A percentile compares a stretch with the other conserved stretches of the same genome.
phyloP scores from a whole-genome alignment of 2,329 filamentous ascomycete genomes.

The Fusarium anthophilum region DNA sequence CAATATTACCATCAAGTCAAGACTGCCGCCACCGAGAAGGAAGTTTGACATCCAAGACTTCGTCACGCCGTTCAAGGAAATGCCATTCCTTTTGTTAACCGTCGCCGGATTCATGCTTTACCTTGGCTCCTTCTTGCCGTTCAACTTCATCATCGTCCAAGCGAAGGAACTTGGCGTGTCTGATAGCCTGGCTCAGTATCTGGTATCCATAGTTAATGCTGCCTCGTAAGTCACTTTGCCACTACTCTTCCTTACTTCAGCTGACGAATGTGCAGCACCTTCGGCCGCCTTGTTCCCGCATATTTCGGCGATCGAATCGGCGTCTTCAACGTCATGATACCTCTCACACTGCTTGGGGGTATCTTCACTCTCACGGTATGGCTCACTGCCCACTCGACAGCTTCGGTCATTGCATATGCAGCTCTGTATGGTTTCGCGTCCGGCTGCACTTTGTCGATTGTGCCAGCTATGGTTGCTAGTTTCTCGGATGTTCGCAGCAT shows the following conservation, averaged over 20 bases:
- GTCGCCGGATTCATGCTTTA: constrained; percentile 46
- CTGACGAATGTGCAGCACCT: constrained; percentile 29
- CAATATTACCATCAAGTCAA: constrained; percentile 44
- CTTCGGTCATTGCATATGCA: constrained; percentile 44
- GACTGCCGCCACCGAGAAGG: constrained; percentile 27
- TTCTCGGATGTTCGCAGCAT: constrained; percentile 65
- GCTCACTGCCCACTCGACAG: constrained; percentile 44
- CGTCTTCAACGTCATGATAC: constrained; percentile 54
- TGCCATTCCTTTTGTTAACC: background rate
- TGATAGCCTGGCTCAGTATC: constrained; percentile 45
- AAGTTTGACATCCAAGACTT: background rate
- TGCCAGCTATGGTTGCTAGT: constrained; percentile 51
- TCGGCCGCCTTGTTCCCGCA: constrained; percentile 49
- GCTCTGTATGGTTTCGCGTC: constrained; percentile 50
- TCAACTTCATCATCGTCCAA: constrained; percentile 50
- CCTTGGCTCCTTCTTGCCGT: constrained; percentile 49
- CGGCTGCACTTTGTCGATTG: constrained; percentile 46
- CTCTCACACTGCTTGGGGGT: constrained; percentile 51
- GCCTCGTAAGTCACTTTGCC: constrained; percentile 27
- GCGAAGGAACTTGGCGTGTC: constrained; percentile 45
- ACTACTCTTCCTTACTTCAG: too few species aligned
- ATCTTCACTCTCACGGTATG: constrained; percentile 47
- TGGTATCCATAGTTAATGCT: constrained; percentile 52
- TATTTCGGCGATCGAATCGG: constrained; percentile 50
- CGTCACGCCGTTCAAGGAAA: background rate